Conservation (phyloP, 805 yeast genomes). For the Saturnispora bothae region DNA sequence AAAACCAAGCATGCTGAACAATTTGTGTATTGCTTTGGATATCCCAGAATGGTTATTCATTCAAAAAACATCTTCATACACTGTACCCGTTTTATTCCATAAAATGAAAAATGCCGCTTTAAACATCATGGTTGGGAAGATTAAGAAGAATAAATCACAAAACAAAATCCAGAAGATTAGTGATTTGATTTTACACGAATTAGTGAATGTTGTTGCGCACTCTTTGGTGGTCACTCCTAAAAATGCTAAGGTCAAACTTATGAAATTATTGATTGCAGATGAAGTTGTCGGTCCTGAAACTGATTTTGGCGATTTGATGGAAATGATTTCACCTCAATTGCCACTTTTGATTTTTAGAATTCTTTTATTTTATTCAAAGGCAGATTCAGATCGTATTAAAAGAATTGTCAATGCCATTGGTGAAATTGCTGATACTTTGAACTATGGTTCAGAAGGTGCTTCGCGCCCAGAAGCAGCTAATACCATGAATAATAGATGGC, state of each 20-base stretch:
- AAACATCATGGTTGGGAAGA: constrained; percentile 7
- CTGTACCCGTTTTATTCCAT: constrained; percentile 67
- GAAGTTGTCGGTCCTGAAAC: constrained; percentile 8
- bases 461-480: constrained; percentile 23
- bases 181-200: constrained; percentile 5
- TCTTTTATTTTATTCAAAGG: constrained; percentile 32
- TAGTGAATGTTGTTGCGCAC: constrained; percentile 5
- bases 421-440: constrained; percentile 15
- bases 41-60: constrained; percentile 54
- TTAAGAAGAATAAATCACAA: constrained; percentile 3
- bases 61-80: constrained; percentile 56
- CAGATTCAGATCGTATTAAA: constrained; percentile 17
- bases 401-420: constrained; percentile 35
- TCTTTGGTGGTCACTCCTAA: constrained; percentile 5
- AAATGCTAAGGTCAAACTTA: constrained; percentile 4
- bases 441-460: constrained; percentile 14
- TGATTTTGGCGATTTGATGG: constrained; percentile 22
- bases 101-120: constrained; percentile 8
- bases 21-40: constrained; percentile 55
- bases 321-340: constrained; percentile 25
- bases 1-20: constrained; percentile 43
- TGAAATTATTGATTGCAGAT: constrained; percentile 4
- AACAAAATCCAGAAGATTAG: constrained; percentile 4
- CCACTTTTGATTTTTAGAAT: constrained; percentile 6
- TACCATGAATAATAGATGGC: constrained; percentile 18